Evolutionary conservation across 345 rosid genomes (phyloP).

Genomic region (Mangifera indica): DNA sequence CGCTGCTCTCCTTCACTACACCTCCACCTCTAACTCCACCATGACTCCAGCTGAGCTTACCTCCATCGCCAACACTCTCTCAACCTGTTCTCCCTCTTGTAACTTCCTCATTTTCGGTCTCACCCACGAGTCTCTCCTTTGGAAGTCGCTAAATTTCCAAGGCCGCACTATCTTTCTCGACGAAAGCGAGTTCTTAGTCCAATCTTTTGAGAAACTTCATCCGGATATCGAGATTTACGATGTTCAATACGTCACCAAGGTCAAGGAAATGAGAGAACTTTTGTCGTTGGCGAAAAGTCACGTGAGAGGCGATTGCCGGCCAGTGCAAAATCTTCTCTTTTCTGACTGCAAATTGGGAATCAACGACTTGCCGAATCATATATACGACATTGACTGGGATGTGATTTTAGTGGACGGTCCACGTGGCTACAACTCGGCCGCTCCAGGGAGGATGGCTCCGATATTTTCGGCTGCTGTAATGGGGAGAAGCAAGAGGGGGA

Average conservation of each 20-base stretch:
- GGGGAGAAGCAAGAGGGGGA: slow-evolving; percentile 53
- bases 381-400: slow-evolving; percentile 81
- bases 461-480: slow-evolving; percentile 78
- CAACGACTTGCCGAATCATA: slow-evolving; percentile 81
- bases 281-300: slow-evolving; percentile 39
- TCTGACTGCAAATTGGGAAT: slow-evolving; percentile 79
- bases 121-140: slow-evolving; percentile 79
- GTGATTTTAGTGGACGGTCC: slow-evolving; percentile 82
- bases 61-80: slow-evolving; percentile 47
- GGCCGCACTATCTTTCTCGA: slow-evolving; percentile 81
- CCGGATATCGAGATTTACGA: slow-evolving; percentile 80
- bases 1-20: slow-evolving; percentile 73
- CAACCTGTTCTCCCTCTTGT: slow-evolving; percentile 43
- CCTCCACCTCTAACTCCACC: slow-evolving; percentile 52
- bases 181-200: slow-evolving; percentile 64
- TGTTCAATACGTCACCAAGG: slow-evolving; percentile 69
- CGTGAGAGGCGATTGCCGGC: slow-evolving; percentile 54
- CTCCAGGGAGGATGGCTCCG: slow-evolving; percentile 88
- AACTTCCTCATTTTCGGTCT: slow-evolving; percentile 79
- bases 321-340: slow-evolving; percentile 85
- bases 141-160: slow-evolving; percentile 65
- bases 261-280: slow-evolving; percentile 45
- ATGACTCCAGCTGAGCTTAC: slow-evolving; percentile 75
- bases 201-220: slow-evolving; percentile 57
- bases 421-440: slow-evolving; percentile 49